phyloP scores from a whole-genome alignment of 1,139 yeast species.

The Nakaseomyces glabratus region DNA sequence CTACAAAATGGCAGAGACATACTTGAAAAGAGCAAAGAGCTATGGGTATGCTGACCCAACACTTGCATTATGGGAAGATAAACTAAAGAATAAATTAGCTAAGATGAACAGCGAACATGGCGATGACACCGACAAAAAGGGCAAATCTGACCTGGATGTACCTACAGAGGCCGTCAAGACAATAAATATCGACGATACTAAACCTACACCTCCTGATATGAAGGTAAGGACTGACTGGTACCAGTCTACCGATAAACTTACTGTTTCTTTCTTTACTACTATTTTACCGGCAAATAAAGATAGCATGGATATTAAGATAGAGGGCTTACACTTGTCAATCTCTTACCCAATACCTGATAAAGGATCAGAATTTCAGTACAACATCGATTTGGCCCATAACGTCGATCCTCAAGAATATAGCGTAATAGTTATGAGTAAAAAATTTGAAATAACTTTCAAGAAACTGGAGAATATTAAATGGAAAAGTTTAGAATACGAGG shows the following conservation, averaged over 20 bases:
- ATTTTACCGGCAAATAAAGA: conserved; percentile 39
- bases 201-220: not conserved
- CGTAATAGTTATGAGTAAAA: conserved; percentile 56
- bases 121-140: conserved; percentile 1
- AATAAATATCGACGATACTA: not conserved
- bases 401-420: conserved; percentile 42
- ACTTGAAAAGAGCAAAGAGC: conserved; percentile 43
- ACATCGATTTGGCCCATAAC: conserved; percentile 41
- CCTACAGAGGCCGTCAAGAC: not conserved
- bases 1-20: conserved; percentile 39
- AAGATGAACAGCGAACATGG: conserved; percentile 1
- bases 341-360: conserved; percentile 23
- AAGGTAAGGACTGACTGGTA: conserved; percentile 70
- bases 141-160: not conserved
- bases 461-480: conserved; percentile 34
- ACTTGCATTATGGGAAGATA: conserved; percentile 43
- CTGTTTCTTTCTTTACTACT: conserved; percentile 66
- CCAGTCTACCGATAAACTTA: conserved; percentile 50
- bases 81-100: conserved; percentile 33
- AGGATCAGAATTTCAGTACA: conserved; percentile 33
- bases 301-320: conserved; percentile 29
- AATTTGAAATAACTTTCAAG: conserved; percentile 51
- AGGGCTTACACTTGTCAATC: conserved; percentile 16
- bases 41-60: conserved; percentile 42
- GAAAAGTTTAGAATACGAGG: conserved; percentile 31